These are phyloP conservation scores for Globisporangium acanthophoron DNA, from an alignment of 352 stramenopile genomes.

Conservation along the genomic window DNA sequence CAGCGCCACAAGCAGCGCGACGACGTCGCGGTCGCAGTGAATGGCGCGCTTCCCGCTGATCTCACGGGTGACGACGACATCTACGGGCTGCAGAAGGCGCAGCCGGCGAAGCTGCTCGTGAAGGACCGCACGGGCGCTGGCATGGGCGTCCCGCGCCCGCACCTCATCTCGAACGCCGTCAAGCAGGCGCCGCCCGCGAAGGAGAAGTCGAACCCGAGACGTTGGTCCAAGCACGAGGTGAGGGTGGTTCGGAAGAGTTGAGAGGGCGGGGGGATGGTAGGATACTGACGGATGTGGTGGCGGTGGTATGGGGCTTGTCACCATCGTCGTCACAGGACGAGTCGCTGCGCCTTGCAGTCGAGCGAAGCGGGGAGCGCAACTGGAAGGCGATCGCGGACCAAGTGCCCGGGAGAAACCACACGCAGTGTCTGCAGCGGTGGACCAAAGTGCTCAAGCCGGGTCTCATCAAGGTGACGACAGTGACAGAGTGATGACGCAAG, in stretches of 20 bases:
- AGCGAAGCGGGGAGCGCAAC: constrained; percentile 82
- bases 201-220: constrained; percentile 79
- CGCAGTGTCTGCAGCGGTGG: constrained; percentile 91
- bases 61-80: constrained; percentile 1
- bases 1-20: constrained; percentile 60
- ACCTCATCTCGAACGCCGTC: constrained; percentile 69
- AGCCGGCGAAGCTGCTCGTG: constrained; percentile 52
- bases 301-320: too few species aligned
- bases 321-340: constrained; percentile 39
- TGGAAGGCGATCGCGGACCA: constrained; percentile 91
- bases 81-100: constrained; percentile 9
- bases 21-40: constrained; percentile 3
- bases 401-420: constrained; percentile 89
- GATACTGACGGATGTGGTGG: neutral
- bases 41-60: neutral
- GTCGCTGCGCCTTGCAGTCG: constrained; percentile 75
- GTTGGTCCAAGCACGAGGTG: constrained; percentile 79
- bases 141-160: constrained; percentile 64
- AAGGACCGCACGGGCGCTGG: constrained; percentile 72
- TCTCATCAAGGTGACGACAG: constrained; percentile 70
- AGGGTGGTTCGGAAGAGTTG: neutral
- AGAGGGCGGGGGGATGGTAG: neutral
- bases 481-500: neutral
- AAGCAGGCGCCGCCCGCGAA: constrained; percentile 76
- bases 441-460: constrained; percentile 92